Evolutionary conservation across 2,329 filamentous ascomycete genomes (phyloP).

Genomic region (Aspergillus spinulosporus): DNA sequence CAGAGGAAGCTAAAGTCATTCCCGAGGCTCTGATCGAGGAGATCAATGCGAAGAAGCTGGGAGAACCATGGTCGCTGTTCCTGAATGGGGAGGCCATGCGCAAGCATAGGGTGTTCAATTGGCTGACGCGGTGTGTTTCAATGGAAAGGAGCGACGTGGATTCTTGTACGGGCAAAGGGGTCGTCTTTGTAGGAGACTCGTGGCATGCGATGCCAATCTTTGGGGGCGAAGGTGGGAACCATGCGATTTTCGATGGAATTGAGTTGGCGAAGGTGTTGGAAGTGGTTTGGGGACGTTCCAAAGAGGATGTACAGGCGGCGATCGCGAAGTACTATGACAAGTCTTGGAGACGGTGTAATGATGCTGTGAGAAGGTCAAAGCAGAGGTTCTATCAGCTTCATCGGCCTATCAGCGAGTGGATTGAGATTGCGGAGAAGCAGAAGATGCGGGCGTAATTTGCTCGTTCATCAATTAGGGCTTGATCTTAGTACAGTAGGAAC

Average conservation of each 20-base stretch:
- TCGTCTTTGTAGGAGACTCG: conserved; percentile 15
- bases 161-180: background rate
- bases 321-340: conserved; percentile 10
- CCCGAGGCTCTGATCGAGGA: conserved; percentile 10
- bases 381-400: conserved; percentile 15
- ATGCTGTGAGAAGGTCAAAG: conserved; percentile 14
- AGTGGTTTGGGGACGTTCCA: background rate
- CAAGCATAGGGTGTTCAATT: conserved; percentile 11
- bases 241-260: conserved; percentile 14
- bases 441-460: background rate
- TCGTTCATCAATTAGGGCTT: background rate
- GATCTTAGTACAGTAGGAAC: no score
- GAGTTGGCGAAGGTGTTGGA: conserved; percentile 12
- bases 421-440: conserved; percentile 10
- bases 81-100: conserved; percentile 11
- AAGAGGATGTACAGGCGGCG: background rate
- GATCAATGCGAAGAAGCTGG: conserved; percentile 8
- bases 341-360: conserved; percentile 7
- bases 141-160: conserved; percentile 5
- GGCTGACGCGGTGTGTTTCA: conserved; percentile 11
- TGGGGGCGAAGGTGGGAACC: conserved; percentile 15
- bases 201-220: conserved; percentile 20
- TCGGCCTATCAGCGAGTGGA: conserved; percentile 16
- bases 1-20: conserved; percentile 11
- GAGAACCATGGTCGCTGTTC: conserved; percentile 13